Base-by-base conservation (phyloP, 805 yeast genomes). In the Candida manassasensis region DNA sequence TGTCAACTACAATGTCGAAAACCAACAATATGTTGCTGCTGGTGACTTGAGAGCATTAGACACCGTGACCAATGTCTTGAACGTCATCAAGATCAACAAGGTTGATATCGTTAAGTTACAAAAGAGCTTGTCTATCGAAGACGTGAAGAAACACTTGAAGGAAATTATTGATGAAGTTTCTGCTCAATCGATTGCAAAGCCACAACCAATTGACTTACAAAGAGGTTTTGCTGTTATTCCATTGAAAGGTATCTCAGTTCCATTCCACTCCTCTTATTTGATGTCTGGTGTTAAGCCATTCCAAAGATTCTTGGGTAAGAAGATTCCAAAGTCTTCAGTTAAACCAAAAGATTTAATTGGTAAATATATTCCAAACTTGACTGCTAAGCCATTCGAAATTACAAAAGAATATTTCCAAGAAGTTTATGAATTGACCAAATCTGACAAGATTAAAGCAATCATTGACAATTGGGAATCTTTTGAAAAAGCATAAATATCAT, bases 211-310 rank as follows among this genome's bases (percentile, higher is more conserved):
- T 60, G 95, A 88, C 38, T 75, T 94, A 56, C 94, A 93, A 70
- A 84, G 98, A 71, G 99, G 99, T 17, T 90, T 86, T 52, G 97
- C 99, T 27, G 90, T 93, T 54, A 93, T 93, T 53, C 99, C 99
- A 61, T 78, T 93, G 65, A 88, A 84, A 74, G 98, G 98, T 52
- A 93, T 93, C 49, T 87, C 96, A n/a, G 99, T 93, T 59, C 99
- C 99, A 44, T 93, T 93, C 97, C 99, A 93, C 70, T 88, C 97
- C 19, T 82, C 96, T n/a, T 93, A 94, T 71, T 76, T 93, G 71
- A 84, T 90, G 76, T 85, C 93, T 39, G 99, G 99, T 69, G 99
- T 93, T 41, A 90, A 89, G 69, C 98, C 98, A 54, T 93, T 93
- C 86, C 89, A 90, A 75, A 85, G 88, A 69, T 93, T 93, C 82